Evolutionary conservation across 495 filamentous ascomycete species (phyloP), one percentile per base, ranked within the genome.

Genomic region (Staphylotrichum tortipilum): DNA sequence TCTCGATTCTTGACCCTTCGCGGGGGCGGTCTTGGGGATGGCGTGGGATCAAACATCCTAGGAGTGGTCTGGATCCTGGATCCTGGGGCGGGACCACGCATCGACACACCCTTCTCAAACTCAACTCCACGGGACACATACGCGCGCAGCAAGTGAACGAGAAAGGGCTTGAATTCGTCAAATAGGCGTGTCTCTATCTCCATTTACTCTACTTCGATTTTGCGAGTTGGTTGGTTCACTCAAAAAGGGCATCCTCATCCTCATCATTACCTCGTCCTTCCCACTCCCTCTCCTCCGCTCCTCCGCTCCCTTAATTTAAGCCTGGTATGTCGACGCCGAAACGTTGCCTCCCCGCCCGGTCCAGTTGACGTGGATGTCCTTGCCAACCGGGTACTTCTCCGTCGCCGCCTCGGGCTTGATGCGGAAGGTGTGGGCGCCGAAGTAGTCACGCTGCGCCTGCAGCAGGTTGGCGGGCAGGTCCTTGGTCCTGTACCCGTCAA

Each of bases 321-420:
- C 92, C 68, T 89, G 82, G 78, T 98, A 98, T 53, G 92, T 97
- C 43, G 90, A 95, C 57, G 92, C 92, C 46, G 87, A 92, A 44
- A 97, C 88, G 61, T 98, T 88, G 70, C 92, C 92, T 64, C 92
- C 92, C 63, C 92, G 81, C 48, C 92, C 94, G 56, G 92, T 98
- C 92, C 94, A 98, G 85, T 98, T 98, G 62, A 97, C 91, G 78
- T 98, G 92, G 67, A 92, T 91, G 67, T 97, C 81, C 75, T 88
- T 77, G 67, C 83, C 88, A 66, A 79, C 83, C 50, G 84, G 84
- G 77, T 91, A 90, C 72, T 87, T 91, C 35, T 73, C 81, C 66
- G 61, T 90, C 57, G 89, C 91, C 58, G 58, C 68, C 74, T 96
- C 87, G 35, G 92, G 88, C 87, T 96, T 96, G 78, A 96, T 84